These are phyloP conservation scores for Cercospora beticola DNA, from an alignment of 2,329 filamentous ascomycete genomes.

Conservation along the genomic window DNA sequence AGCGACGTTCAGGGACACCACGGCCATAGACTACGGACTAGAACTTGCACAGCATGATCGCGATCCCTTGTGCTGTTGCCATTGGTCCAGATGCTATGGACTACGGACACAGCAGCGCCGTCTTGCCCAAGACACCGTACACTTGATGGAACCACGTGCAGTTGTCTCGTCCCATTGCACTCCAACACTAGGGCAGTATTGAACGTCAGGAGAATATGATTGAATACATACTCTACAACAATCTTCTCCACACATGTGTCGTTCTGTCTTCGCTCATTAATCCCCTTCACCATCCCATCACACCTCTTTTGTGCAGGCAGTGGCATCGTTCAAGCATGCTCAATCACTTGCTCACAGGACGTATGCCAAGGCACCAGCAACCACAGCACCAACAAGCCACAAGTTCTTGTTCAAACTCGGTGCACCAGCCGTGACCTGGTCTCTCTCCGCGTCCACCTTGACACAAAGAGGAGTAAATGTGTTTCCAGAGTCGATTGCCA, in stretches of 20 bases:
- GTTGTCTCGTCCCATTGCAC: neutral
- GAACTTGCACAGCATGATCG: neutral
- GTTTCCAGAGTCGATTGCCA: slow-evolving; percentile 19
- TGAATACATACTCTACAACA: neutral
- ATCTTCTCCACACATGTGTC: neutral
- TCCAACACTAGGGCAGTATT: neutral
- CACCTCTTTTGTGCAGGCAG: neutral
- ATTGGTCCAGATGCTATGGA: no score
- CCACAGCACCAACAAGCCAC: slow-evolving; percentile 12
- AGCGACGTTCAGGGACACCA: neutral
- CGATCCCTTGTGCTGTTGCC: neutral
- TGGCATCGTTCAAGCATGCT: neutral
- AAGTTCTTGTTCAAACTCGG: slow-evolving; percentile 5
- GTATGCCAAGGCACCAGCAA: slow-evolving; percentile 13
- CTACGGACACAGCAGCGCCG: neutral
- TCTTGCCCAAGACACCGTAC: neutral
- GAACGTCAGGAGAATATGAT: neutral
- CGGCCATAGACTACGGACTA: neutral
- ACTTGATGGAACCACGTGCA: neutral
- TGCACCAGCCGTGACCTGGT: slow-evolving; percentile 9
- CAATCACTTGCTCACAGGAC: neutral
- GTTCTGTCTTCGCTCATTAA: neutral
- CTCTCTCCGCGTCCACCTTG: slow-evolving; percentile 8
- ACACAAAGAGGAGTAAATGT: slow-evolving; percentile 17
- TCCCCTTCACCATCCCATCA: neutral